Conservation (phyloP, 106 monocot species). For the Dendrobium huoshanense region DNA sequence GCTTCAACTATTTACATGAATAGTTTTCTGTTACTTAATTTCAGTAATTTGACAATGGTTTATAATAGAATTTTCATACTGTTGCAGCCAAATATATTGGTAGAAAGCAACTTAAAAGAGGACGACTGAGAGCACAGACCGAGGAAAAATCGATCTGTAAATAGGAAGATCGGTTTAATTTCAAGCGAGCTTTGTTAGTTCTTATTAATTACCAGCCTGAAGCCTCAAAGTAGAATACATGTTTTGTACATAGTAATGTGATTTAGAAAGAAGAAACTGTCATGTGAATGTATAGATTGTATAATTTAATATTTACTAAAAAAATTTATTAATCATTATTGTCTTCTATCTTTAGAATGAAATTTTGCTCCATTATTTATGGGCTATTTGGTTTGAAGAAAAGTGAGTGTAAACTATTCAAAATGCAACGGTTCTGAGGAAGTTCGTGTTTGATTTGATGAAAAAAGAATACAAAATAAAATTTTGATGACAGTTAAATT, state of each 20-base stretch:
- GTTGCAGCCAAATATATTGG: conserved; percentile 7
- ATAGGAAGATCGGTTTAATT: neutral
- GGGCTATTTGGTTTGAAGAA: too few species aligned
- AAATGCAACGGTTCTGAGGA: too few species aligned
- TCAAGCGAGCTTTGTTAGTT: too few species aligned
- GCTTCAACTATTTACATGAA: neutral
- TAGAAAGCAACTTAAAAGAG: neutral
- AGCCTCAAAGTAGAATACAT: neutral
- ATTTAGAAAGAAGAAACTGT: neutral
- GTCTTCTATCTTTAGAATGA: neutral
- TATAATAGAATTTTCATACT: neutral
- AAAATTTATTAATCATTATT: neutral
- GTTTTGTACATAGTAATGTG: neutral
- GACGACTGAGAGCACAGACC: too few species aligned
- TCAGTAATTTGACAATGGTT: neutral
- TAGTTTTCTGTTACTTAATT: neutral
- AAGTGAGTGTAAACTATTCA: too few species aligned
- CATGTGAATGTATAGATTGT: neutral
- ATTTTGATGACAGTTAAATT: too few species aligned
- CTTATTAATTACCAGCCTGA: too few species aligned
- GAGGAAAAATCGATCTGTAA: neutral
- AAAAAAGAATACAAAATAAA: too few species aligned
- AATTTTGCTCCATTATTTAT: neutral
- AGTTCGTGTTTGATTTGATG: too few species aligned
- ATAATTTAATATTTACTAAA: neutral